phyloP scores from a whole-genome alignment of 2,329 filamentous ascomycete species.

The Diplocarpon mali region DNA sequence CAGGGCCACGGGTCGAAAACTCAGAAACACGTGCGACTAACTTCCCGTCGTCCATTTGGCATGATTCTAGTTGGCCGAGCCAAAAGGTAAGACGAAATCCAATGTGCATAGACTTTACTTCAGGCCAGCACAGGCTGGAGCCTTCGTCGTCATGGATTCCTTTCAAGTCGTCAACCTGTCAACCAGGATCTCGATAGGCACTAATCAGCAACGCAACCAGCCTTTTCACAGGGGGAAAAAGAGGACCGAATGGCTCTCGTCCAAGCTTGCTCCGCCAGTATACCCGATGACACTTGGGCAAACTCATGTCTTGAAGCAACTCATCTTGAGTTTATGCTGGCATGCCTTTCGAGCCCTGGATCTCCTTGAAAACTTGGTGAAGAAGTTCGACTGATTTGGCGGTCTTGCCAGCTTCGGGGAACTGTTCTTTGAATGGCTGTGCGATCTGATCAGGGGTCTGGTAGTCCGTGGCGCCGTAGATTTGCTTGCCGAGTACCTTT shows the following conservation, averaged over 20 bases:
- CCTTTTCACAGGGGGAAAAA: neutral
- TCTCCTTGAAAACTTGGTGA: constrained; percentile 32
- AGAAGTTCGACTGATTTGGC: constrained; percentile 29
- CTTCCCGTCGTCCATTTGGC: neutral
- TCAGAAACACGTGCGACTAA: neutral
- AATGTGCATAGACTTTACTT: constrained; percentile 22
- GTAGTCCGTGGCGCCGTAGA: constrained; percentile 34
- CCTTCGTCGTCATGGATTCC: constrained; percentile 28
- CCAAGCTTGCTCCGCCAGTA: constrained; percentile 35
- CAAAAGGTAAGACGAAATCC: neutral
- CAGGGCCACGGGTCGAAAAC: too few relatives aligned
- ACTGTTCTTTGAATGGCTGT: constrained; percentile 31
- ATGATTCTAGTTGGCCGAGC: neutral
- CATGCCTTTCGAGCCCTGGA: constrained; percentile 27
- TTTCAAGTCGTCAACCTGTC: constrained; percentile 34
- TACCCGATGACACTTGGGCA: constrained; percentile 43
- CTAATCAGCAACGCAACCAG: constrained; percentile 6
- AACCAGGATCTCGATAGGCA: constrained; percentile 23
- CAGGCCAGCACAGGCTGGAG: constrained; percentile 28
- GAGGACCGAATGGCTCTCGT: constrained; percentile 28
- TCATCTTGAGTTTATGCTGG: constrained; percentile 35
- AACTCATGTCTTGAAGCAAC: constrained; percentile 40
- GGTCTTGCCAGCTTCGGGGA: constrained; percentile 30
- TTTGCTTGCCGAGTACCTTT: constrained; percentile 32
- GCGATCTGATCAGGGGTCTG: constrained; percentile 32